Evolutionary conservation across 2,329 filamentous ascomycete genomes (phyloP), one percentile per base, ranked within the genome.

Genomic region (Colletotrichum simmondsii): DNA sequence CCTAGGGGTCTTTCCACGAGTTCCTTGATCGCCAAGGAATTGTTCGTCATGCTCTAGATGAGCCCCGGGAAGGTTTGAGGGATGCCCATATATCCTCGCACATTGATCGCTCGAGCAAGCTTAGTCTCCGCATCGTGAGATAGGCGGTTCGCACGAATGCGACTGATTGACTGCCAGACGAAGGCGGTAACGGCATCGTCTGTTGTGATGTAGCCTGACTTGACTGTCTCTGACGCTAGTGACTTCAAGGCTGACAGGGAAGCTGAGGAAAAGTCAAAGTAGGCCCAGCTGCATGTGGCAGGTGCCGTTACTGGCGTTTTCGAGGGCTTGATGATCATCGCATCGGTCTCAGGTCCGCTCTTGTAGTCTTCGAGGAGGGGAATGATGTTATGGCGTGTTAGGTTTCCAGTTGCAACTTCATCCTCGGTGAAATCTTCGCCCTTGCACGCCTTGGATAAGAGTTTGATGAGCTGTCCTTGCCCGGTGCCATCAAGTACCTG

Each of bases 181-280:
- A 90, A 85, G 0, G 87, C 87, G 2, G 79, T 86, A 16, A 90
- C 78, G 3, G 84, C 81, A 75, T 91, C 89, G 68, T 91, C 88
- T 0, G 87, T 90, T 1, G 88, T 88, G 26, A 90, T 77, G 73
- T 83, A 89, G 2, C 72, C 71, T 2, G 63, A 22, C 24, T 78
- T 71, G 64, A 78, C 65, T 11, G 75, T 74, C 66, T 75, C 56
- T 7, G 77, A 77, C 4, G 86, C 85, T 0, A 76, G 42, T 0
- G 76, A 56, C 71, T 90, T 90, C 1, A 90, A 77, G 0, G 75
- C 65, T 2, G 74, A 63, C 1, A 89, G 80, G 0, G 83, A 80
- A 3, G 77, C 56, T 1, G 79, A 46, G 1, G 78, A 68, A 76
- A 90, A 88, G 24, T 76, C 78, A 75, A 89, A 86, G 71, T 86